Conservation (phyloP, 768 basidiomycete genomes). For the Trametes villosa region DNA sequence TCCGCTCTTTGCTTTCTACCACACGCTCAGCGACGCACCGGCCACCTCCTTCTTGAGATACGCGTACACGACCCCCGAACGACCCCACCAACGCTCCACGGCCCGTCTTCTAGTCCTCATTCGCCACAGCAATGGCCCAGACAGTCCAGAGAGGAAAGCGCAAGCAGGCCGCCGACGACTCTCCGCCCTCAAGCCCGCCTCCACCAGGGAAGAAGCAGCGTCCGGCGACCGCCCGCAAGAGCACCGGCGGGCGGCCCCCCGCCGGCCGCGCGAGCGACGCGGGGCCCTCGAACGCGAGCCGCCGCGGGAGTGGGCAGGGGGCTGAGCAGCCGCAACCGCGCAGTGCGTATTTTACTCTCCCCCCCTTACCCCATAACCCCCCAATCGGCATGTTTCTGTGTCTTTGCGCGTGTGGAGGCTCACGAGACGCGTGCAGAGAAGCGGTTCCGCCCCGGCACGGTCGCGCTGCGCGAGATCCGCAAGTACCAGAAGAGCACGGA, state of each 20-base stretch:
- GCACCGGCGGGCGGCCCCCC: constrained; percentile 71
- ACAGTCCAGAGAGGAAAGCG: constrained; percentile 65
- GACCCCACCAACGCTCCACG: not conserved
- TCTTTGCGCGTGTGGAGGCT: not conserved
- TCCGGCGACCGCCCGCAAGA: constrained; percentile 78
- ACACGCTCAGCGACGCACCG: not conserved
- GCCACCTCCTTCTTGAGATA: not conserved
- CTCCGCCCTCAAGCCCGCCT: constrained; percentile 52
- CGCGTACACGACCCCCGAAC: not conserved
- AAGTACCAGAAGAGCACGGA: constrained; percentile 95
- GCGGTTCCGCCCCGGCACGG: constrained; percentile 89
- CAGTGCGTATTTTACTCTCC: constrained; percentile 14
- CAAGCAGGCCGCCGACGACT: constrained; percentile 33
- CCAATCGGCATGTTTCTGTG: not conserved
- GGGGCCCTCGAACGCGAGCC: constrained; percentile 22
- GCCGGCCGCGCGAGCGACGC: constrained; percentile 24
- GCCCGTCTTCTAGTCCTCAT: not conserved
- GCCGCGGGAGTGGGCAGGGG: constrained; percentile 22
- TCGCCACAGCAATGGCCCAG: constrained; percentile 70
- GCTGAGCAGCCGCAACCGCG: constrained; percentile 12
- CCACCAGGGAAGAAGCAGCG: constrained; percentile 51
- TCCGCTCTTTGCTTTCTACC: not conserved
- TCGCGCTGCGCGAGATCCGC: constrained; percentile 89
- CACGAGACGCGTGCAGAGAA: constrained; percentile 34
- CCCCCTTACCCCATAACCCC: constrained; percentile 1